A percentile compares a stretch with the other conserved stretches of the same genome.
phyloP scores from a whole-genome alignment of 257 asterid genomes.

The Striga asiatica region DNA sequence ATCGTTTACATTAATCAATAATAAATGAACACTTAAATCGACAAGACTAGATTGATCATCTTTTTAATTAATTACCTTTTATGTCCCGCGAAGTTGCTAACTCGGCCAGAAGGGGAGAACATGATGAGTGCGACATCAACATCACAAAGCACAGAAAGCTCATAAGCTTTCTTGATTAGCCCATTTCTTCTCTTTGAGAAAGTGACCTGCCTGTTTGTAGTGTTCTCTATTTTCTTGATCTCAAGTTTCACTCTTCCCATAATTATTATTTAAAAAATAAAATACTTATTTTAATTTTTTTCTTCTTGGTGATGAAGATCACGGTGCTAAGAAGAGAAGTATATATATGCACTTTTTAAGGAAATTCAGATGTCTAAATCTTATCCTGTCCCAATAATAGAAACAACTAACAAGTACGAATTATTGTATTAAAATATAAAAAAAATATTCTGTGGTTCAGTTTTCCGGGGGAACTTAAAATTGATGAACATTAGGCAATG shows the following conservation, averaged over 20 bases:
- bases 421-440: no score
- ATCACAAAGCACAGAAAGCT: constrained; percentile 93
- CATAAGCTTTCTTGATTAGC: constrained; percentile 92
- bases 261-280: not conserved
- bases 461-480: not conserved
- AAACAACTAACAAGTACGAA: constrained; percentile 4
- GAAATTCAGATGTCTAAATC: not conserved
- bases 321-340: constrained; percentile 30
- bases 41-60: no score
- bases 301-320: constrained; percentile 11
- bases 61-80: constrained; percentile 33
- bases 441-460: constrained; percentile 5
- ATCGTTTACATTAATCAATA: not conserved
- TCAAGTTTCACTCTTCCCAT: constrained; percentile 96
- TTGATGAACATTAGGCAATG: constrained; percentile 18
- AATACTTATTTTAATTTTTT: not conserved
- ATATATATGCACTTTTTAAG: not conserved
- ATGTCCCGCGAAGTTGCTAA: constrained; percentile 65
- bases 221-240: constrained; percentile 87
- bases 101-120: constrained; percentile 95
- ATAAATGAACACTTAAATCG: not conserved
- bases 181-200: constrained; percentile 96
- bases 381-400: constrained; percentile 4
- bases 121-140: constrained; percentile 89
- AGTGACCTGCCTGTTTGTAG: constrained; percentile 96